Percentiles rank a stretch among this genome's conserved stretches.
These are phyloP conservation scores for Thamnidium elegans DNA, from an alignment of 192 early-diverging fungal species.

Conservation along the genomic window DNA sequence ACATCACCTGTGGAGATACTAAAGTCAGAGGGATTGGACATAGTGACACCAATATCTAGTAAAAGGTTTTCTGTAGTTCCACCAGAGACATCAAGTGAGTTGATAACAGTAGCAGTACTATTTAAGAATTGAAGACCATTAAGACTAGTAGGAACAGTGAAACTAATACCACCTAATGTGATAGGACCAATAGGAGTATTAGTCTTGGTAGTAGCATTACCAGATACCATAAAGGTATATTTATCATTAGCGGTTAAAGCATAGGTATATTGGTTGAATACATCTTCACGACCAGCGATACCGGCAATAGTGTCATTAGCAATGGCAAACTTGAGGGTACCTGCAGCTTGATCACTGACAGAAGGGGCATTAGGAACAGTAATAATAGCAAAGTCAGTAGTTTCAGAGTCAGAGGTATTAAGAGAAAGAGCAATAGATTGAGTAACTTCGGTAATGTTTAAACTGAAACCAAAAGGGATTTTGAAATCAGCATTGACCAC, in stretches of 20 bases:
- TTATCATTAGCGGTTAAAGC: slow-evolving; percentile 36
- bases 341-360: slow-evolving; percentile 36
- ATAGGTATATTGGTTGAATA: slow-evolving; percentile 50
- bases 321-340: slow-evolving; percentile 46
- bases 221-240: slow-evolving; percentile 44
- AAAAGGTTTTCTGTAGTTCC: slow-evolving; percentile 39
- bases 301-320: slow-evolving; percentile 42
- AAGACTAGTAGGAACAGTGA: slow-evolving; percentile 47
- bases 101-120: slow-evolving; percentile 45
- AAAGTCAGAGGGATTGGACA: slow-evolving; percentile 42
- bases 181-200: slow-evolving; percentile 54
- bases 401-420: slow-evolving; percentile 14
- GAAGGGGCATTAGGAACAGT: slow-evolving; percentile 26
- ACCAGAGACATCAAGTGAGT: slow-evolving; percentile 50
- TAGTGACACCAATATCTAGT: slow-evolving; percentile 40
- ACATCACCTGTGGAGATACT: slow-evolving; percentile 51
- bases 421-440: slow-evolving; percentile 46
- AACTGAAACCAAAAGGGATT: slow-evolving; percentile 59
- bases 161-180: slow-evolving; percentile 46
- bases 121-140: slow-evolving; percentile 55
- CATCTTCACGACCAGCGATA: slow-evolving; percentile 35
- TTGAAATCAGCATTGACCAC: slow-evolving; percentile 43
- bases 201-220: slow-evolving; percentile 46
- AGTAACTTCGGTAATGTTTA: slow-evolving; percentile 52
- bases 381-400: slow-evolving; percentile 15